Conservation (phyloP, 306 rosid genomes). For the Vicia villosa region DNA sequence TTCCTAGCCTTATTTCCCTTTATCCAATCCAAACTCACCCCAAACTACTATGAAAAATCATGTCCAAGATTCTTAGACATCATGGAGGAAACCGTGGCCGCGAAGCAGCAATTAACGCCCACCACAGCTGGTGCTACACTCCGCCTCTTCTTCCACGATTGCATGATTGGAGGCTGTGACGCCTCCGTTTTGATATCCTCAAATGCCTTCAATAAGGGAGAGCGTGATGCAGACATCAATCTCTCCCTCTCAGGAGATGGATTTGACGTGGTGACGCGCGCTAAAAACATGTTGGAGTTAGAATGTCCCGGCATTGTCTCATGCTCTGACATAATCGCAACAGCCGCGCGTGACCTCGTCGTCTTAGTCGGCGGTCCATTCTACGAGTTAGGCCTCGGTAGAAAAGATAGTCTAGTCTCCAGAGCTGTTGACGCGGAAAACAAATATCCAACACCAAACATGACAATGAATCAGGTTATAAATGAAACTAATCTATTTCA, state of each 20-base stretch:
- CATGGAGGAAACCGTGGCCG: conserved; percentile 11
- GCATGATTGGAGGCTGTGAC: conserved; percentile 54
- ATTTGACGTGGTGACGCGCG: conserved; percentile 44
- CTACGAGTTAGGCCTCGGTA: conserved; percentile 36
- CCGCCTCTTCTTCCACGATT: conserved; percentile 58
- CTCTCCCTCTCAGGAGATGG: conserved; percentile 50
- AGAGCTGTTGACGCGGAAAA: background rate
- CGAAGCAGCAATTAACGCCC: conserved; percentile 36
- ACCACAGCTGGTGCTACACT: conserved; percentile 31
- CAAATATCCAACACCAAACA: conserved; percentile 35
- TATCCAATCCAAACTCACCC: conserved; percentile 35
- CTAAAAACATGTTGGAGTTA: conserved; percentile 46
- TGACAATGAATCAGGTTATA: conserved; percentile 36
- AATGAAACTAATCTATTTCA: background rate
- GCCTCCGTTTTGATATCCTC: conserved; percentile 55
- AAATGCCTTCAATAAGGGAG: conserved; percentile 33
- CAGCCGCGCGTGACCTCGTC: conserved; percentile 41
- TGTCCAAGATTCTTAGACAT: conserved; percentile 48
- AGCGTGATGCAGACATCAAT: conserved; percentile 49
- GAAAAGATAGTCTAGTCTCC: conserved; percentile 47
- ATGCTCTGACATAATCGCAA: conserved; percentile 50
- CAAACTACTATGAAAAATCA: conserved; percentile 49
- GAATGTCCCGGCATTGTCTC: conserved; percentile 51
- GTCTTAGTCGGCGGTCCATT: conserved; percentile 46
- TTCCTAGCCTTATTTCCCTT: conserved; percentile 29